phyloP scores from a whole-genome alignment of 805 yeast genomes.

The Scheffersomyces amazonensis region DNA sequence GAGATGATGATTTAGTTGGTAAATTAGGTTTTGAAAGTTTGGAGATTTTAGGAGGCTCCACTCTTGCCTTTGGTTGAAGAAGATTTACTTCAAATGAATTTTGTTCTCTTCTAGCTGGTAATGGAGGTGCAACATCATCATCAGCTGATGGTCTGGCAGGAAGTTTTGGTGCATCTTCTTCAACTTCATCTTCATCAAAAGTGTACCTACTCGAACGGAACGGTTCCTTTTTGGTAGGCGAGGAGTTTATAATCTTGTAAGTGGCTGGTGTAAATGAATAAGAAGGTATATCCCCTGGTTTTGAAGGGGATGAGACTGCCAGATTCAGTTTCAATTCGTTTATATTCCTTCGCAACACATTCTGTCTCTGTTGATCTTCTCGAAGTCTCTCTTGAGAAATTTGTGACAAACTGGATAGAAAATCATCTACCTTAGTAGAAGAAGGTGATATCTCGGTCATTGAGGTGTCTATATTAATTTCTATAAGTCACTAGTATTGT shows the following conservation, averaged over 20 bases:
- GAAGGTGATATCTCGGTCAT: constrained; percentile 24
- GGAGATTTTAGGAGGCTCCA: neutral
- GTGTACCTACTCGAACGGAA: neutral
- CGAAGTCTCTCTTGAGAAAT: constrained; percentile 31
- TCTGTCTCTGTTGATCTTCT: constrained; percentile 34
- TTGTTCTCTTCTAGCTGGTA: constrained; percentile 4
- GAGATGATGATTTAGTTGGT: constrained; percentile 11
- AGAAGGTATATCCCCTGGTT: constrained; percentile 3
- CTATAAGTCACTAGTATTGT: no score
- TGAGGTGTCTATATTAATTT: no score
- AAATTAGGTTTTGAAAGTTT: constrained; percentile 4
- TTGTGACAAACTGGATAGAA: constrained; percentile 31
- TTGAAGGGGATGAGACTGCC: constrained; percentile 18
- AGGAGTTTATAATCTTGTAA: neutral
- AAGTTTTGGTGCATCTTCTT: constrained; percentile 1
- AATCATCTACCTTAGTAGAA: constrained; percentile 34
- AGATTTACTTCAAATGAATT: constrained; percentile 1
- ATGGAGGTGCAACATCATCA: constrained; percentile 14
- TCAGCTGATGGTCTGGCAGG: constrained; percentile 4
- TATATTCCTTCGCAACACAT: constrained; percentile 29
- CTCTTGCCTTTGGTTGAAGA: constrained; percentile 6
- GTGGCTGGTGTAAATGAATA: neutral
- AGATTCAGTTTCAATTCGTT: constrained; percentile 25
- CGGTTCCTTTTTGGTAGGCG: neutral
- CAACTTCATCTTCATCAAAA: constrained; percentile 1